These are phyloP conservation scores for Aspergillus clavatus DNA, from an alignment of 2,329 filamentous ascomycete species.

Conservation along the genomic window DNA sequence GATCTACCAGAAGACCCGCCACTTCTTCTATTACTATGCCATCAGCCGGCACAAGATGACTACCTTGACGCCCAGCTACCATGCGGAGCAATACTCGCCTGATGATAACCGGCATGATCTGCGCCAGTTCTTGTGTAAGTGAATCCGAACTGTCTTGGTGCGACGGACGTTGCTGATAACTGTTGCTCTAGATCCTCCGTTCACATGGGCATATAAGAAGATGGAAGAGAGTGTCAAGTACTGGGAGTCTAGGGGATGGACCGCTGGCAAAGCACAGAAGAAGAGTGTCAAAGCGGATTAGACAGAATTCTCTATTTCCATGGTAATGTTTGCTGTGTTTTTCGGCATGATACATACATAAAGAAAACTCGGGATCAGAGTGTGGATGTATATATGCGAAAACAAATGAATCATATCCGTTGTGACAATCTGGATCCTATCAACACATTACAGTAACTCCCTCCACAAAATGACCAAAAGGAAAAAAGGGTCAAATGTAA, in stretches of 20 bases:
- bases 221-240: conserved; percentile 45
- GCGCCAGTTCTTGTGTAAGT: conserved; percentile 50
- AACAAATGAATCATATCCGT: neutral
- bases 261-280: conserved; percentile 28
- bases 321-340: no score
- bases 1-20: conserved; percentile 45
- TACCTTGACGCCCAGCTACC: conserved; percentile 54
- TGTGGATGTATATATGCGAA: no score
- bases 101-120: conserved; percentile 58
- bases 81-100: conserved; percentile 48
- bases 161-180: neutral
- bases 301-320: no score
- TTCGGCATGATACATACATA: no score
- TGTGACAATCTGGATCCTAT: neutral
- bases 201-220: conserved; percentile 46
- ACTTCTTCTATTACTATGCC: conserved; percentile 48
- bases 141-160: neutral
- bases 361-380: no score
- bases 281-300: conserved; percentile 35
- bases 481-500: neutral
- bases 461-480: no score
- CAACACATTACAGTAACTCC: neutral
- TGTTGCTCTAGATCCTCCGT: conserved; percentile 28
- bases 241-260: conserved; percentile 39
- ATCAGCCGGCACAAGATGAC: conserved; percentile 65